phyloP scores from a whole-genome alignment of 2,329 filamentous ascomycete genomes.

The Colletotrichum tamarilloi region DNA sequence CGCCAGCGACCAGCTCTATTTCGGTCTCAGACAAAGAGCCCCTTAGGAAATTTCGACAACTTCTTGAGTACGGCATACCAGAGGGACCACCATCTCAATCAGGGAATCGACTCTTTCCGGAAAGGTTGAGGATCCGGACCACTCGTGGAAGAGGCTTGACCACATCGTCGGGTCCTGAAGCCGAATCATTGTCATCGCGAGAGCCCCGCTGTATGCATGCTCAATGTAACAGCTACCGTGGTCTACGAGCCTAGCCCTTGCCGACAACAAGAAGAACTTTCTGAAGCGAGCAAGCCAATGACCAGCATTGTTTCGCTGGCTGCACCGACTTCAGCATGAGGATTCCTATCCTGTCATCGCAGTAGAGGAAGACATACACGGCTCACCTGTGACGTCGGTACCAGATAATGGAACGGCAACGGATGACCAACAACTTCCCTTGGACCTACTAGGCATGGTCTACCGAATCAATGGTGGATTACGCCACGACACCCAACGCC shows the following conservation, averaged over 20 bases:
- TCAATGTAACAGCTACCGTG: slow-evolving; percentile 7
- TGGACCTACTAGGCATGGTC: background rate
- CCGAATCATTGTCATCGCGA: background rate
- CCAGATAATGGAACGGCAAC: background rate
- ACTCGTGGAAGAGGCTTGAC: slow-evolving; percentile 15
- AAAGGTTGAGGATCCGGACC: slow-evolving; percentile 5
- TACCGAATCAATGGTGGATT: slow-evolving; percentile 14
- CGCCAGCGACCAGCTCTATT: background rate
- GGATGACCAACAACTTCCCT: background rate
- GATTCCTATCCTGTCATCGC: background rate
- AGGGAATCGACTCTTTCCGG: slow-evolving; percentile 4
- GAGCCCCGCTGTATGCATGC: slow-evolving; percentile 22
- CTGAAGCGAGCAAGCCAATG: background rate
- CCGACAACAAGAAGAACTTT: background rate
- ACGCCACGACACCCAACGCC: background rate
- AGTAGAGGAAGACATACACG: background rate
- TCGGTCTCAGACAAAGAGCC: background rate
- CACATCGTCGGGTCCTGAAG: slow-evolving; percentile 5
- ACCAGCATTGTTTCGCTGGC: background rate
- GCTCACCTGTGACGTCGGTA: slow-evolving; percentile 24
- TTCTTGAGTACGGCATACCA: background rate
- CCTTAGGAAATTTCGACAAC: too few species aligned
- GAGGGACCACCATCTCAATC: background rate
- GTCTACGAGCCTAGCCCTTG: background rate
- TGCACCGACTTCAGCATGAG: background rate